Evolutionary conservation across 1,284 basidiomycete species (phyloP), one percentile per base, ranked within the genome.

Genomic region (Chalciporus sp.): DNA sequence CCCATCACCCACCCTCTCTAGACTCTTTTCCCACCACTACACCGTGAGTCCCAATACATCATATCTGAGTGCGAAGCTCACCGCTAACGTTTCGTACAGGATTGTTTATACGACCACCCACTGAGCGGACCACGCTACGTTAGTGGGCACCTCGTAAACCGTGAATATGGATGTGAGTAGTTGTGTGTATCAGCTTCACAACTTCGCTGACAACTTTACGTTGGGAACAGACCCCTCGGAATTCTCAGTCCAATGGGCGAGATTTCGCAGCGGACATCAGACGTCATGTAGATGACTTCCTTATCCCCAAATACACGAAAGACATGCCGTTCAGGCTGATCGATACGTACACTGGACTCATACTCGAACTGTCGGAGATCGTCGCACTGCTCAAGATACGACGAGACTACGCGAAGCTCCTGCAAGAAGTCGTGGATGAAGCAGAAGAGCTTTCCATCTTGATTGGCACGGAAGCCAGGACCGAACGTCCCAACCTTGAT

Each of bases 281-380:
- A 39, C 35, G 28, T 20, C 53, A 62, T 14, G 20, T 62, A 29
- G 45, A 62, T 6, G 53, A 53, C 9, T 51, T 50, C 17, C 39
- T 62, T 33, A 60, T 65, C 40, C 47, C 49, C 42, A 53, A 60
- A 16, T 65, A 61, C 6, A 48, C 43, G 7, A 55, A 43, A 1
- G 62, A 64, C 14, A 64, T 68, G 60, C 63, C 63, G 1, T 44
- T 65, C 45, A 59, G 66, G 51, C 60, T 64, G 35, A 44, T 41
- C 26, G 66, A 64, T 45, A 66, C 63, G 1, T 64, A 64, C n/a
- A 64, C 61, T 2, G 65, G 62, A 5, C 52, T 62, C 51, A 52
- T 68, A 44, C 28, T 66, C 17, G 59, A 59, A 16, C 49, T 12
- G 33, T 61, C 33, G 2, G 53, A 65, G 11, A 53, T 62, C 27